phyloP scores from a whole-genome alignment of 2,329 filamentous ascomycete genomes.

The Ploettnerulaceae sp. region DNA sequence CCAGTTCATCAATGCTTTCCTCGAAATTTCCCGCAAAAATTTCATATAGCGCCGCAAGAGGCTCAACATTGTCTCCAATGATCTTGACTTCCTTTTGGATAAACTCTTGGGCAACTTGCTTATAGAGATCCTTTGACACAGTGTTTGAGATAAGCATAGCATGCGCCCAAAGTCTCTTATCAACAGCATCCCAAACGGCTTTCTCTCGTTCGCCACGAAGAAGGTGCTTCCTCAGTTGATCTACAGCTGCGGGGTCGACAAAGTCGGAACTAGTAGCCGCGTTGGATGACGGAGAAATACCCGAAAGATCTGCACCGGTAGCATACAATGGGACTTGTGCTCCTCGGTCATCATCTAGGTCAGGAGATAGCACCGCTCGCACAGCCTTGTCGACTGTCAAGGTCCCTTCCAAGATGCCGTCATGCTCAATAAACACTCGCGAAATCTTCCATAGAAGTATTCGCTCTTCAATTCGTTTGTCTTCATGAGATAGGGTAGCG shows the following conservation, averaged over 20 bases:
- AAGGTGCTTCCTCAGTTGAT: constrained; percentile 67
- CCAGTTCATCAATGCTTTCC: constrained; percentile 92
- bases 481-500: constrained; percentile 50
- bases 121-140: constrained; percentile 78
- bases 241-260: constrained; percentile 63
- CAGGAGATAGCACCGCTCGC: constrained; percentile 66
- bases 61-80: constrained; percentile 72
- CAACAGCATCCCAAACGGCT: constrained; percentile 88
- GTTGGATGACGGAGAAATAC: constrained; percentile 35
- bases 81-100: constrained; percentile 91
- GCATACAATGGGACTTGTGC: constrained; percentile 32
- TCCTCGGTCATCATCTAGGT: constrained; percentile 32
- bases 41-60: constrained; percentile 86
- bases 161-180: constrained; percentile 93
- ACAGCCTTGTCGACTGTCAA: constrained; percentile 68
- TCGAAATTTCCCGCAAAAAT: constrained; percentile 91
- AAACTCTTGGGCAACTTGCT: constrained; percentile 91
- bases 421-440: constrained; percentile 75
- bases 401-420: constrained; percentile 74
- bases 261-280: constrained; percentile 53
- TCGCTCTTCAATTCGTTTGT: constrained; percentile 73
- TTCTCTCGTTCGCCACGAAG: constrained; percentile 81
- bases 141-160: constrained; percentile 82
- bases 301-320: constrained; percentile 38
- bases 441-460: constrained; percentile 84